Conservation (phyloP, 257 asterid species). For the Voacanga thouarsii region DNA sequence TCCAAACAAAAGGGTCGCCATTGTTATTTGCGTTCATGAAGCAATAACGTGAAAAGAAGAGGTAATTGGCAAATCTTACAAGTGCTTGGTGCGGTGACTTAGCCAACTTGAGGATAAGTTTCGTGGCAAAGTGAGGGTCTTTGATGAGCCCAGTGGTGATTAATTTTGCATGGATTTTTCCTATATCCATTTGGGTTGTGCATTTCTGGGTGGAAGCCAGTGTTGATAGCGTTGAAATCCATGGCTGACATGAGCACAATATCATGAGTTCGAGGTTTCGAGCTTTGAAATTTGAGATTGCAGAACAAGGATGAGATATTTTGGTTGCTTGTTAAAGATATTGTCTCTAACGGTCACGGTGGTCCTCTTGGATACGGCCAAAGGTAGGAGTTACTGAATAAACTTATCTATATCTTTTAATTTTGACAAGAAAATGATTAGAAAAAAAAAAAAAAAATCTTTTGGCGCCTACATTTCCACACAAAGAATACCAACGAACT, state of each 20-base stretch:
- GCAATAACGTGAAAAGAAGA: constrained; percentile 33
- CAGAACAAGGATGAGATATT: constrained; percentile 3
- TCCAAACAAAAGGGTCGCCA: constrained; percentile 71
- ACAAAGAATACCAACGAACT: no score
- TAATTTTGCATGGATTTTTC: constrained; percentile 60
- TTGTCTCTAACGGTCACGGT: neutral
- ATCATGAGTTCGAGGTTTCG: constrained; percentile 28
- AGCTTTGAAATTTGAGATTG: constrained; percentile 1
- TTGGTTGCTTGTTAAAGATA: neutral
- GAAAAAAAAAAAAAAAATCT: no score
- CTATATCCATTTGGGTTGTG: constrained; percentile 54
- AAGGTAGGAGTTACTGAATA: neutral
- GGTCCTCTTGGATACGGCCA: constrained; percentile 1
- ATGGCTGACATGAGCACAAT: constrained; percentile 50
- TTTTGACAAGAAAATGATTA: neutral
- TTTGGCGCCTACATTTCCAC: no score
- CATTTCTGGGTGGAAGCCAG: constrained; percentile 42
- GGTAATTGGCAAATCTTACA: constrained; percentile 48
- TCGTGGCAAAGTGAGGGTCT: constrained; percentile 43
- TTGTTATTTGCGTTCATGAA: constrained; percentile 12
- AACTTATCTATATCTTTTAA: neutral
- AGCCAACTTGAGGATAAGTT: constrained; percentile 47
- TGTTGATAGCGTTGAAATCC: constrained; percentile 48
- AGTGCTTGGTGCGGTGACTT: constrained; percentile 42
- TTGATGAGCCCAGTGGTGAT: constrained; percentile 63